These are phyloP conservation scores for Phanerodontia chrysosporium DNA, from an alignment of 768 basidiomycete genomes.

Conservation along the genomic window DNA sequence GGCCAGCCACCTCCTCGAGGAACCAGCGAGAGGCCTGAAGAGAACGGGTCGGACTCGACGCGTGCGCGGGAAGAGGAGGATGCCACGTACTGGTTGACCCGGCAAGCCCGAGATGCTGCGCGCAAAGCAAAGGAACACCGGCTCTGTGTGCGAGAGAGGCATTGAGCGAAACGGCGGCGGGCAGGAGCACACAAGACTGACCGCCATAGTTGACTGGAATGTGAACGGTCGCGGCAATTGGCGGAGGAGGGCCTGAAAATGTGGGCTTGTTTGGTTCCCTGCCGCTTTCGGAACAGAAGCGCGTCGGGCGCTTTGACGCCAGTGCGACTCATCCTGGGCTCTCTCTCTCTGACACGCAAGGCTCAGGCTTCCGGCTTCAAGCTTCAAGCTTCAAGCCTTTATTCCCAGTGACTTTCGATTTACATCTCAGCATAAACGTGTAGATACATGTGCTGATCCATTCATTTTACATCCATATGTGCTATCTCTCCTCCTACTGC, in stretches of 20 bases:
- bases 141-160: constrained; percentile 14
- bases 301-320: not conserved
- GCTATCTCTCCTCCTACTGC: no score
- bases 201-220: constrained; percentile 22
- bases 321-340: no score
- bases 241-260: constrained; percentile 9
- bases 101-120: constrained; percentile 21
- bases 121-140: constrained; percentile 25
- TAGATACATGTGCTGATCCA: no score
- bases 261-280: constrained; percentile 3
- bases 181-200: constrained; percentile 11
- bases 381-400: no score
- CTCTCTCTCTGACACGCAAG: no score
- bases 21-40: constrained; percentile 17
- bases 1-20: constrained; percentile 47
- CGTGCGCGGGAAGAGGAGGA: not conserved
- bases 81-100: constrained; percentile 19
- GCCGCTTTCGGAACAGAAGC: not conserved
- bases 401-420: no score
- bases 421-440: no score
- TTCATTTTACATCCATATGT: not conserved
- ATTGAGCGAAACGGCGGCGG: not conserved
- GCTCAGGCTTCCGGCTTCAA: no score
- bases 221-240: constrained; percentile 9
- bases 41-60: not conserved